A percentile compares a stretch with the other conserved stretches of the same genome.
These are phyloP conservation scores for Auricularia sp. DNA, from an alignment of 768 basidiomycete species.

Conservation along the genomic window DNA sequence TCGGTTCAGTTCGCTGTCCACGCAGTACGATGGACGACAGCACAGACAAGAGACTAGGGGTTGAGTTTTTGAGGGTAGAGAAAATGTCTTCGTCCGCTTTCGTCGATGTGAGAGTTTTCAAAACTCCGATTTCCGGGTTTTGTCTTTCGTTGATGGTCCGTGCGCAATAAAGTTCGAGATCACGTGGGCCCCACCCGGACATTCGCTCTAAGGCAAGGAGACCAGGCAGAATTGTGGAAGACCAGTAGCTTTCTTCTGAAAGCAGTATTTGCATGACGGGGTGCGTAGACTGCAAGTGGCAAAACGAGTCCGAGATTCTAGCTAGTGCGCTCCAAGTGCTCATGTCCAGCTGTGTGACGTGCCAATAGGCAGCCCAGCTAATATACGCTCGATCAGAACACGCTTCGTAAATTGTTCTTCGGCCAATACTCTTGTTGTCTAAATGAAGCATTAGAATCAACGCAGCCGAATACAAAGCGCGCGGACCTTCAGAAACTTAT, in stretches of 20 bases:
- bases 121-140: background rate
- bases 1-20: constrained; percentile 5
- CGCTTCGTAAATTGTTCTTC: constrained; percentile 97
- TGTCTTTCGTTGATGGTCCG: background rate
- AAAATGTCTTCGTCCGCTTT: constrained; percentile 90
- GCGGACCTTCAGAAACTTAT: constrained; percentile 83
- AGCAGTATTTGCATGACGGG: too few species aligned
- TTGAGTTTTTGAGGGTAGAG: constrained; percentile 11
- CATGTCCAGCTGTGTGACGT: background rate
- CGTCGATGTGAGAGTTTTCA: constrained; percentile 59
- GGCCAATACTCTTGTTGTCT: constrained; percentile 79
- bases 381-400: constrained; percentile 85
- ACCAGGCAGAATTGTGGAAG: too few species aligned
- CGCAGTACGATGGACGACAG: background rate
- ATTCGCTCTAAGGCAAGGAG: too few species aligned
- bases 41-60: constrained; percentile 5
- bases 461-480: constrained; percentile 4
- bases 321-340: background rate
- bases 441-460: constrained; percentile 3
- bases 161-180: background rate
- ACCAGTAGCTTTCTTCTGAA: too few species aligned
- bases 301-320: background rate
- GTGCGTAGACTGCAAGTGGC: background rate
- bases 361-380: constrained; percentile 13
- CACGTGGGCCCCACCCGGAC: too few species aligned